phyloP scores from a whole-genome alignment of 2,329 filamentous ascomycete species.

The Fonsecaea monophora region DNA sequence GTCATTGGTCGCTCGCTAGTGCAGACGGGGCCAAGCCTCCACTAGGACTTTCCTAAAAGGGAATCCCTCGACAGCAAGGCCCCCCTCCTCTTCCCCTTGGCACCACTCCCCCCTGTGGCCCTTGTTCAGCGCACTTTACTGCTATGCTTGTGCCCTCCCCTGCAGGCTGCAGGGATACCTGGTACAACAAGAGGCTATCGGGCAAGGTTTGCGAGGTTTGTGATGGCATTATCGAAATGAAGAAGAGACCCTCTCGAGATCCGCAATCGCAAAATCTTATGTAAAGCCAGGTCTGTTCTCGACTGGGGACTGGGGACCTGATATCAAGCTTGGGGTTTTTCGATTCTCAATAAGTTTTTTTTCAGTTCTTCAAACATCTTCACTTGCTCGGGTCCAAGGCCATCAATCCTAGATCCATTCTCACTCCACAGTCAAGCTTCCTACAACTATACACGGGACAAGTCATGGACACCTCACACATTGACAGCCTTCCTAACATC shows the following conservation, averaged over 20 bases:
- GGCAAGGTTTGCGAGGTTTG: too few species aligned
- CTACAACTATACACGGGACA: background rate
- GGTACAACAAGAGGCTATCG: too few species aligned
- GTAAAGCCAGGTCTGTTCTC: background rate
- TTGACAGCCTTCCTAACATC: background rate
- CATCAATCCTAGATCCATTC: background rate
- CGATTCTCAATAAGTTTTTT: background rate
- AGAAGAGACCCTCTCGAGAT: background rate
- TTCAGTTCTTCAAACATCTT: background rate
- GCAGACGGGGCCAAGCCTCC: background rate
- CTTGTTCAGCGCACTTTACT: too few species aligned
- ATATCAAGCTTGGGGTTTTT: background rate
- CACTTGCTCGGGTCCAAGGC: background rate
- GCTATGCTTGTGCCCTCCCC: too few species aligned
- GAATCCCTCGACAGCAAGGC: background rate
- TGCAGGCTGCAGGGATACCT: too few species aligned
- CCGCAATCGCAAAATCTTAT: background rate
- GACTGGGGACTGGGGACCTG: background rate
- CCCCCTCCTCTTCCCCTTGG: too few species aligned
- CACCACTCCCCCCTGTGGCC: too few species aligned
- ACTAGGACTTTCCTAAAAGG: background rate
- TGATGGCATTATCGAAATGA: too few species aligned
- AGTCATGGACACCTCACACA: conserved; percentile 8
- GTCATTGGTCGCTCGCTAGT: background rate
- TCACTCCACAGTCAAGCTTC: background rate